Percentiles rank a stretch among this genome's conserved stretches.
phyloP scores from a whole-genome alignment of 2,329 filamentous ascomycete species.

The Alternaria burnsii region DNA sequence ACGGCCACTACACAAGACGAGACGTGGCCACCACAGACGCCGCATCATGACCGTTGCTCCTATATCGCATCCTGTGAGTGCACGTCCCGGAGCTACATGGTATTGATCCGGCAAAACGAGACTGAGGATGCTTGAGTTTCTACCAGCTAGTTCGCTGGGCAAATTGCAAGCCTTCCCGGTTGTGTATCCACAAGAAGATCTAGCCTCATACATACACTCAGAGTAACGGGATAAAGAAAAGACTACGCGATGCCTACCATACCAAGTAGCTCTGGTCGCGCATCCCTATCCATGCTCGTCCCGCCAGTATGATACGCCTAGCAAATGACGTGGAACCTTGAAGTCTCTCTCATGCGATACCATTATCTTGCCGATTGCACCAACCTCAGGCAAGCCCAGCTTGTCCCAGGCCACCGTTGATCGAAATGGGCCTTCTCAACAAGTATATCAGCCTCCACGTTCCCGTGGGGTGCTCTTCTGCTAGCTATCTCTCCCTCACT shows the following conservation, averaged over 20 bases:
- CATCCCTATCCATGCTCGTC: slow-evolving; percentile 48
- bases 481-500: slow-evolving; percentile 38
- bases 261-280: slow-evolving; percentile 37
- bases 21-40: slow-evolving; percentile 28
- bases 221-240: slow-evolving; percentile 48
- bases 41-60: slow-evolving; percentile 34
- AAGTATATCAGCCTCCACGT: slow-evolving; percentile 52
- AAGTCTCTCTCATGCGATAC: slow-evolving; percentile 40
- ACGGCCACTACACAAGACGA: slow-evolving; percentile 26
- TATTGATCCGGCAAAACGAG: slow-evolving; percentile 46
- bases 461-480: slow-evolving; percentile 47
- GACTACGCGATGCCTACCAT: slow-evolving; percentile 42
- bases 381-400: slow-evolving; percentile 41
- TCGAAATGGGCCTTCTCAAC: slow-evolving; percentile 34
- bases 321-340: slow-evolving; percentile 50
- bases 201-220: slow-evolving; percentile 44
- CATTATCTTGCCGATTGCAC: slow-evolving; percentile 52
- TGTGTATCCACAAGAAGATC: slow-evolving; percentile 40
- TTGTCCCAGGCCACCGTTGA: slow-evolving; percentile 39
- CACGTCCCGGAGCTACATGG: slow-evolving; percentile 34
- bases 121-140: slow-evolving; percentile 28
- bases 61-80: slow-evolving; percentile 27
- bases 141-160: slow-evolving; percentile 25
- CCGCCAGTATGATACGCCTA: slow-evolving; percentile 48
- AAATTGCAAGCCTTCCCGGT: slow-evolving; percentile 27